Base-by-base conservation (phyloP, 352 stramenopile genomes). In the Plasmopara halstedii region DNA sequence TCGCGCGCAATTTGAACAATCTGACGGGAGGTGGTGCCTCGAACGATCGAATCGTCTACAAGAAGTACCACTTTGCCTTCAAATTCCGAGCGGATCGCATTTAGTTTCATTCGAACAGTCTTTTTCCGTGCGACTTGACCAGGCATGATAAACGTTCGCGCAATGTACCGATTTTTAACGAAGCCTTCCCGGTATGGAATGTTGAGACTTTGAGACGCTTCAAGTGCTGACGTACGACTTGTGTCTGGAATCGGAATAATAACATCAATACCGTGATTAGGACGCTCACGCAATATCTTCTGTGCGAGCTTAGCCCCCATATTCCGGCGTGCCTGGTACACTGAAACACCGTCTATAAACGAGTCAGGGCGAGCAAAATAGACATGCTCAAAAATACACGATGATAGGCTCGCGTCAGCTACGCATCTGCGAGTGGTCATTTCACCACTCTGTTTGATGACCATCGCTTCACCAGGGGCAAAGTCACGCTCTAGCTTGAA, bases 321-420 rank as follows among this genome's bases (percentile, higher is more conserved):
- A 56, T 98, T 98, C 21, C 97, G 85, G 20, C 96, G 80, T 14
- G 95, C 91, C 62, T 98, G 88, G 74, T 99, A 99, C 9, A 99
- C 95, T 19, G 88, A 97, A 14, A 99, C 92, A 32, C 95, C 95
- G 66, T 99, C 95, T 65, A 99, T 98, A 57, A 98, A 96, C 37
- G 92, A 98, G 73, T 99, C 97, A 6, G 97, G 97, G 31, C 97
- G 87, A 2, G 96, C 94, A 77, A 99, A 99, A 74, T 99, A 99
- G 29, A 99, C 96, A 70, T 99, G 98, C 78, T 99, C 97, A 63
- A 99, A 99, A 56, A 99, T 98, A 67, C 97, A 99, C n/a, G 96
- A 96, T 8, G 70, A 82, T 11, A 97, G 77, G 45, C 64, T 73
- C 9, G 73, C 60, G 31, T 71, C 45, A 9, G 70, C 56, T 31